Evolutionary conservation across 2,329 filamentous ascomycete species (phyloP).

Genomic region (Aureobasidium sp.): DNA sequence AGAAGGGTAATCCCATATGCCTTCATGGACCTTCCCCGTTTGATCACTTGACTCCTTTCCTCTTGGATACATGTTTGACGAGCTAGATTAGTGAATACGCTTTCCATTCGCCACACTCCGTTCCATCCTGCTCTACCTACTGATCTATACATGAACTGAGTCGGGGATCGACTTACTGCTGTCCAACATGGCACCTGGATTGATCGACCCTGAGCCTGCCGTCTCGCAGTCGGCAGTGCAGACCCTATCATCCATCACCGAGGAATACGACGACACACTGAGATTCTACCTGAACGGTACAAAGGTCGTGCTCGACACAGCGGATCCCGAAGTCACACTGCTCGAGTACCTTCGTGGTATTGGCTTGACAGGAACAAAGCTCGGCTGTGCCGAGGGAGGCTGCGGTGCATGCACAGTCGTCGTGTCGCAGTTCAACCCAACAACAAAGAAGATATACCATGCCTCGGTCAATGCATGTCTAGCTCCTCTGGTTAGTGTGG

Average conservation of each 20-base stretch:
- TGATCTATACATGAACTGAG: not conserved
- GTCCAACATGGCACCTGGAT: conserved; percentile 50
- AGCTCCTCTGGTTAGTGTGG: conserved; percentile 83
- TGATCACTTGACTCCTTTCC: not conserved
- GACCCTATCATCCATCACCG: conserved; percentile 57
- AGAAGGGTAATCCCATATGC: conserved; percentile 1
- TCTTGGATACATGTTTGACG: not conserved
- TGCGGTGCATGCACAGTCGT: conserved; percentile 96
- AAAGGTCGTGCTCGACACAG: conserved; percentile 72
- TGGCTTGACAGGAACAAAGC: conserved; percentile 88
- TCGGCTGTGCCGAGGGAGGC: conserved; percentile 93
- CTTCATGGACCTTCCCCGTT: not conserved
- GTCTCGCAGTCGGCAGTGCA: conserved; percentile 38
- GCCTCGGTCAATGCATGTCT: conserved; percentile 95
- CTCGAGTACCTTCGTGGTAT: conserved; percentile 90
- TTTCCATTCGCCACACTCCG: not conserved
- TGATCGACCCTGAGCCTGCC: conserved; percentile 41
- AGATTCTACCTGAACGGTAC: conserved; percentile 95
- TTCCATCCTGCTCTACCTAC: not conserved
- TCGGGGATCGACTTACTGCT: not conserved
- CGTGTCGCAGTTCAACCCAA: conserved; percentile 86
- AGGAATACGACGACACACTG: conserved; percentile 76
- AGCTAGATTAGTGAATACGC: not conserved
- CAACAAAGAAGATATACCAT: conserved; percentile 88
- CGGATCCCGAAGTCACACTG: conserved; percentile 86